Evolutionary conservation across 441 rosid genomes (phyloP).

Genomic region (Erodium moschatum): DNA sequence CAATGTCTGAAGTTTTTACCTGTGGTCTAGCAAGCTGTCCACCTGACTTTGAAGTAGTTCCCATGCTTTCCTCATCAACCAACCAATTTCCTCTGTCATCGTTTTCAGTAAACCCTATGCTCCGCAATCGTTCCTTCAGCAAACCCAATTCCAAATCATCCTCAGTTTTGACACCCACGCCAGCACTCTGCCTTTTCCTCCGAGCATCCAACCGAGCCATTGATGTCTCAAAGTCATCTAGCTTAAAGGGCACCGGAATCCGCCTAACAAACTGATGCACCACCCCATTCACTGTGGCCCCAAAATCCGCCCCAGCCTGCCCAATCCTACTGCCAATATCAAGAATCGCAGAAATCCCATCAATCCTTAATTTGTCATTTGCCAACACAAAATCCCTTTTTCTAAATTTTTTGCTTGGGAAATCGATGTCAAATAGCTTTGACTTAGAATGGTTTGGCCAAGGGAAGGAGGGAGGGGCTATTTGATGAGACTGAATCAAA

Average conservation of each 20-base stretch:
- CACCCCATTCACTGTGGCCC: conserved; percentile 61
- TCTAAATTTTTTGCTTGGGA: conserved; percentile 37
- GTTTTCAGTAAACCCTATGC: conserved; percentile 24
- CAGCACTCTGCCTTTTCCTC: conserved; percentile 25
- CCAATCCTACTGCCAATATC: conserved; percentile 71
- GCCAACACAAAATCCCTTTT: conserved; percentile 37
- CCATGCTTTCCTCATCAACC: conserved; percentile 32
- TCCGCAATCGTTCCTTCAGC: conserved; percentile 27
- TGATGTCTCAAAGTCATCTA: conserved; percentile 31
- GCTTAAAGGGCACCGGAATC: conserved; percentile 56
- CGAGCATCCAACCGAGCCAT: conserved; percentile 21
- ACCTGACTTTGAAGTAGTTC: not conserved
- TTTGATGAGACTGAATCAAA: conserved; percentile 55
- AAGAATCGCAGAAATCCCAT: conserved; percentile 60
- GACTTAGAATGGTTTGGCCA: conserved; percentile 60
- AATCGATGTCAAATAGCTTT: conserved; percentile 60
- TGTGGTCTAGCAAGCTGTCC: conserved; percentile 54
- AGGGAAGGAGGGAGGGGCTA: conserved; percentile 59
- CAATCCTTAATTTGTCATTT: conserved; percentile 34
- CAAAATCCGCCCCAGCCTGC: conserved; percentile 73
- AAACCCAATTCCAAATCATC: conserved; percentile 10
- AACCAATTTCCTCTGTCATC: conserved; percentile 21
- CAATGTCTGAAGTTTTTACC: conserved; percentile 29
- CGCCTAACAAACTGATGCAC: conserved; percentile 69
- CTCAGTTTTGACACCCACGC: conserved; percentile 21